These are phyloP conservation scores for Mycena chlorophos DNA, from an alignment of 768 basidiomycete species.

Conservation along the genomic window DNA sequence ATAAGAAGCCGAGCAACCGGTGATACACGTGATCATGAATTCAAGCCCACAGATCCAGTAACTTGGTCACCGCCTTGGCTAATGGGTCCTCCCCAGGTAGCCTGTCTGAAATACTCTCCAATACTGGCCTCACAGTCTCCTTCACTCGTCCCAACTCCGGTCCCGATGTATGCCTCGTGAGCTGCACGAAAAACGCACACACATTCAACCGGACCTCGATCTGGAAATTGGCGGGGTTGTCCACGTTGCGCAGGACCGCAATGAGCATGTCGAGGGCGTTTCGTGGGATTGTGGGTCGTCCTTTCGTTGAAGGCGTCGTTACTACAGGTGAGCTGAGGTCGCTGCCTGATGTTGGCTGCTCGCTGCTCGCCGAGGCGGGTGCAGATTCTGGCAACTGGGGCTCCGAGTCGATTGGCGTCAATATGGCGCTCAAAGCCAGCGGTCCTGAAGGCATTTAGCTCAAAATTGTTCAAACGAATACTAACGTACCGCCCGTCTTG, in stretches of 20 bases:
- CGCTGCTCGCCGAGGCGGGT: conserved; percentile 41
- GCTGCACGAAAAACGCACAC: conserved; percentile 68
- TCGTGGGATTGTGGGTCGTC: conserved; percentile 45
- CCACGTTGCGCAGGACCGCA: conserved; percentile 57
- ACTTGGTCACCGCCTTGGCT: conserved; percentile 38
- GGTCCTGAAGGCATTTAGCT: conserved; percentile 42
- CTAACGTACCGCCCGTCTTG: conserved; percentile 58
- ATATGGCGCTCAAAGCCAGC: conserved; percentile 61
- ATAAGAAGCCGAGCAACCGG: neutral
- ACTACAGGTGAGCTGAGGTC: conserved; percentile 51
- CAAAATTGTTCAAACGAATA: conserved; percentile 1
- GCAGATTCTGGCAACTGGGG: conserved; percentile 32
- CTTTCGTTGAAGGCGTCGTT: conserved; percentile 41
- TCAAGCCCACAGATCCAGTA: conserved; percentile 44
- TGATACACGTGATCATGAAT: neutral
- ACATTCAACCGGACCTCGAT: conserved; percentile 76
- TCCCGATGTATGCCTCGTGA: conserved; percentile 53
- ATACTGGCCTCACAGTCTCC: conserved; percentile 47
- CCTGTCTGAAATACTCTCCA: conserved; percentile 50
- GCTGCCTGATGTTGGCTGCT: conserved; percentile 23
- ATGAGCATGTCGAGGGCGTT: conserved; percentile 71
- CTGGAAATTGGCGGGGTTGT: conserved; percentile 60
- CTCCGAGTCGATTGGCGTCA: conserved; percentile 49
- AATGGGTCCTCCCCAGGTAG: conserved; percentile 42
- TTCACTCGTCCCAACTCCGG: conserved; percentile 52